Base-by-base conservation (phyloP, 2,329 filamentous ascomycete species). In the Aspergillus brunneoviolaceus region DNA sequence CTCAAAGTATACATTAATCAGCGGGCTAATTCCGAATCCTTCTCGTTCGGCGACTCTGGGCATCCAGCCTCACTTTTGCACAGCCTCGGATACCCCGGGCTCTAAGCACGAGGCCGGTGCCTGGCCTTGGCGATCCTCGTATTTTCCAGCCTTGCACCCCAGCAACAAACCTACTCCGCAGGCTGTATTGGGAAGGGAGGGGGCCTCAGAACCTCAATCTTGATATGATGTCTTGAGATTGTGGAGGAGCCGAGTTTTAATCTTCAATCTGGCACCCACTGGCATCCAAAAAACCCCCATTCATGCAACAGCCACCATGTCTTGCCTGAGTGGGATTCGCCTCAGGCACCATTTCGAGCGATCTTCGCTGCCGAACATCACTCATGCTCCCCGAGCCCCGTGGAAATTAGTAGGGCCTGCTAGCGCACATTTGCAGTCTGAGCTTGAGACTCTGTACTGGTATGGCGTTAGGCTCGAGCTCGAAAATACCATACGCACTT, bases 361-460 rank as follows among this genome's bases (percentile, higher is more conserved):
- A 19, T 45, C 39, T 9, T 45, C 39, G 16, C 39, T 45, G 6
- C 39, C 39, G 16, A 45, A 19, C n/a, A 45, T 45, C 5, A 45
- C 39, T 9, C 5, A 19, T n/a, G 14, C 16, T 7, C 6, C 14
- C 39, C 19, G 39, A 45, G 16, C 39, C 14, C 6, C 42, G n/a
- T 63, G 62, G 63, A 62, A 29, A 9, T 45, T 29, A 5, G 25
- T 64, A 47, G 63, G 62, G 0, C 31, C 56, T 9, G 60, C 49
- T 3, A 65, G 54, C 9, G 54, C 55, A 11, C 58, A 65, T 19
- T 65, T 75, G 14, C 60, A 63, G n/a, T 23, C 39, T 0, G 67
- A 73, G 58, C 61, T 76, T 2, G 66, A 70, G 56, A 58, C 61
- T 7, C 59, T 79, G 47, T 79, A 79, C 60, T 79, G 77, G 77